Conservation (phyloP, 176 grass and related monocot genomes). For the Oryza glumipatula region DNA sequence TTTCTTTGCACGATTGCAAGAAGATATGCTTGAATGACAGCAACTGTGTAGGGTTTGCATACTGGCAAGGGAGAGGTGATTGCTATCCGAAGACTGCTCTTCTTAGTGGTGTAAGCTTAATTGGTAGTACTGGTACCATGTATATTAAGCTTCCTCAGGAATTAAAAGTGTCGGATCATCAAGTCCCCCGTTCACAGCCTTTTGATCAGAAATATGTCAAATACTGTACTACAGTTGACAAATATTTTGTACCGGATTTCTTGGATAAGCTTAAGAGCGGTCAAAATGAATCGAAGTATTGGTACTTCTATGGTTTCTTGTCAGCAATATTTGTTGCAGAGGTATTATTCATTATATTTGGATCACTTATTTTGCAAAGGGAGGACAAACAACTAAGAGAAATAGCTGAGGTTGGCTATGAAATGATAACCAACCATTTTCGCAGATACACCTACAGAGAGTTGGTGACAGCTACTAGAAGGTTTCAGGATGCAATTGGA, state of each 20-base stretch:
- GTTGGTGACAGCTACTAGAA: conserved; percentile 26
- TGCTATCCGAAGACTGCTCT: conserved; percentile 44
- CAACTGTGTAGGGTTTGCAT: conserved; percentile 39
- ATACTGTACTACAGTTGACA: conserved; percentile 7
- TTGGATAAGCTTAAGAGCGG: not conserved
- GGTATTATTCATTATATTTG: conserved; percentile 22
- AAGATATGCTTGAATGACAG: conserved; percentile 42
- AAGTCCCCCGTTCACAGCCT: conserved; percentile 5
- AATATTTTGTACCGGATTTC: conserved; percentile 11
- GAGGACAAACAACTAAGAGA: conserved; percentile 14
- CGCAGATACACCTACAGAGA: conserved; percentile 41
- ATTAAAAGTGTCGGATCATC: too few species aligned
- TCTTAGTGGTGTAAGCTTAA: conserved; percentile 15
- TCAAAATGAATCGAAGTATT: too few species aligned
- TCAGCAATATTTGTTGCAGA: conserved; percentile 40
- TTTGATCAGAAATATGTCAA: conserved; percentile 27
- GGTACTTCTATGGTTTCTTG: conserved; percentile 37
- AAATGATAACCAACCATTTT: conserved; percentile 43
- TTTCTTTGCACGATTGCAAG: conserved; percentile 29
- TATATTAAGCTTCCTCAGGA: too few species aligned
- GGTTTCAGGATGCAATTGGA: conserved; percentile 7
- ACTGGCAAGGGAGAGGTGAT: conserved; percentile 39
- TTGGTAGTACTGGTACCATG: too few species aligned
- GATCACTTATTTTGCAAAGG: conserved; percentile 37
- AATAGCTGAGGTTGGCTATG: conserved; percentile 39